Conservation (phyloP, 2,329 filamentous ascomycete species). For the Zalaria obscura region DNA sequence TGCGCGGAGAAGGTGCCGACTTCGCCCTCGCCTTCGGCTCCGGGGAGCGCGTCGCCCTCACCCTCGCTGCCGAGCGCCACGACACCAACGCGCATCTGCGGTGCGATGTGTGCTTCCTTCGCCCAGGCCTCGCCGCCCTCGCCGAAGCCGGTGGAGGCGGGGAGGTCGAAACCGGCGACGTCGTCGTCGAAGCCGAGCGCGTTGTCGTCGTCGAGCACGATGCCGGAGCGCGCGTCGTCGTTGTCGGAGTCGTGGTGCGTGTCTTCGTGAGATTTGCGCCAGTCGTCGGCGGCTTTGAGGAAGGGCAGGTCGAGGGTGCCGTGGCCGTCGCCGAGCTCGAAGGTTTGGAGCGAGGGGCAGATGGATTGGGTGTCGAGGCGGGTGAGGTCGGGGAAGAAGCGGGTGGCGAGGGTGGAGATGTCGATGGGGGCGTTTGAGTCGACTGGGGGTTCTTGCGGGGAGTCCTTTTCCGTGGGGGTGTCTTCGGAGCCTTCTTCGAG, state of each 20-base stretch:
- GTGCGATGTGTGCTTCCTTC: slow-evolving; percentile 71
- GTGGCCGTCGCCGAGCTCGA: slow-evolving; percentile 77
- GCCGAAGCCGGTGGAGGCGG: slow-evolving; percentile 67
- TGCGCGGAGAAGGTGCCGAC: slow-evolving; percentile 43
- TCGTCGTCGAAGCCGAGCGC: slow-evolving; percentile 71
- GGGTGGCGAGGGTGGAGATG: slow-evolving; percentile 55
- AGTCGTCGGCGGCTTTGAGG: slow-evolving; percentile 71
- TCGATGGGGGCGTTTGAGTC: slow-evolving; percentile 62
- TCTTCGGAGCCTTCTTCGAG: slow-evolving; percentile 28
- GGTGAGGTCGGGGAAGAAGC: slow-evolving; percentile 74
- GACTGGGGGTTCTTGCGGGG: slow-evolving; percentile 19
- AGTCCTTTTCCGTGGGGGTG: slow-evolving; percentile 30
- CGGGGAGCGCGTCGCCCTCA: too few species aligned
- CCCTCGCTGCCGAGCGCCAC: too few species aligned
- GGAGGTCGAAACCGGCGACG: slow-evolving; percentile 47
- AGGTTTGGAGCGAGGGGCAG: slow-evolving; percentile 86
- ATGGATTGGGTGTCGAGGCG: slow-evolving; percentile 75
- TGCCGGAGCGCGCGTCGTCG: slow-evolving; percentile 56
- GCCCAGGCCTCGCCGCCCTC: slow-evolving; percentile 96
- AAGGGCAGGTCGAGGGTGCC: slow-evolving; percentile 84
- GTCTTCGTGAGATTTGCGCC: slow-evolving; percentile 47
- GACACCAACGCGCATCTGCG: slow-evolving; percentile 74
- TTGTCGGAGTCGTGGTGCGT: slow-evolving; percentile 24
- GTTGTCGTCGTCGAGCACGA: slow-evolving; percentile 79
- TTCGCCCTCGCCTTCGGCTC: slow-evolving; percentile 30